Evolutionary conservation across 2,329 filamentous ascomycete genomes (phyloP).

Genomic region (Curvularia sp.): DNA sequence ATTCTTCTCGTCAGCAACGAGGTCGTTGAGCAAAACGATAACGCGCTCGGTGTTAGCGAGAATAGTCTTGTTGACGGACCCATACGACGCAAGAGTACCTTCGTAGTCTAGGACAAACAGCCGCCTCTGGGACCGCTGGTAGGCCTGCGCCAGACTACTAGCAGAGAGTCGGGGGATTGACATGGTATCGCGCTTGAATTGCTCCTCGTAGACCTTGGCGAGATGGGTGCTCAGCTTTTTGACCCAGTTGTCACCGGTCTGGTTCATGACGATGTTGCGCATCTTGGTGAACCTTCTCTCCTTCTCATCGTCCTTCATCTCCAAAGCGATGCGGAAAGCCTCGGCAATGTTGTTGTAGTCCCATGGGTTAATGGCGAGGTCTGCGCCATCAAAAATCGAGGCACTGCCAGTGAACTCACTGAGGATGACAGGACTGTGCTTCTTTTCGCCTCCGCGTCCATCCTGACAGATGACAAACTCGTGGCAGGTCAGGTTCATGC

Average conservation of each 20-base stretch:
- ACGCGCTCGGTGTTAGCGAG: conserved; percentile 86
- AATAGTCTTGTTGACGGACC: conserved; percentile 82
- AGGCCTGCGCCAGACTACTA: conserved; percentile 68
- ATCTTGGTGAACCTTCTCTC: conserved; percentile 75
- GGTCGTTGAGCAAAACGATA: conserved; percentile 79
- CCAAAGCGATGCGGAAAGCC: conserved; percentile 81
- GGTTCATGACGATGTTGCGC: conserved; percentile 74
- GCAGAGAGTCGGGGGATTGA: conserved; percentile 85
- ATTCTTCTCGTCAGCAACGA: conserved; percentile 81
- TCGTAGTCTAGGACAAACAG: conserved; percentile 94
- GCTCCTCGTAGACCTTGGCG: conserved; percentile 79
- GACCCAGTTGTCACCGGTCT: conserved; percentile 88
- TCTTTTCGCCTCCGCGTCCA: conserved; percentile 73
- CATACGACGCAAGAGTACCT: conserved; percentile 87
- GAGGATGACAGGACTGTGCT: conserved; percentile 86
- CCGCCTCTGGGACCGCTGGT: conserved; percentile 69
- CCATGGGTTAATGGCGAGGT: conserved; percentile 92
- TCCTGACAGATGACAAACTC: conserved; percentile 95
- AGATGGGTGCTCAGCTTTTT: conserved; percentile 75
- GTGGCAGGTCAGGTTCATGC: conserved; percentile 96
- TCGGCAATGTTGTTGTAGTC: conserved; percentile 88
- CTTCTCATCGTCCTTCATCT: conserved; percentile 80
- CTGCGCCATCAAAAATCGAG: conserved; percentile 79
- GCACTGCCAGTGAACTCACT: conserved; percentile 95
- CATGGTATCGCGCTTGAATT: conserved; percentile 82